Evolutionary conservation across 2,329 filamentous ascomycete genomes (phyloP).

Genomic region (Knufia fluminis): DNA sequence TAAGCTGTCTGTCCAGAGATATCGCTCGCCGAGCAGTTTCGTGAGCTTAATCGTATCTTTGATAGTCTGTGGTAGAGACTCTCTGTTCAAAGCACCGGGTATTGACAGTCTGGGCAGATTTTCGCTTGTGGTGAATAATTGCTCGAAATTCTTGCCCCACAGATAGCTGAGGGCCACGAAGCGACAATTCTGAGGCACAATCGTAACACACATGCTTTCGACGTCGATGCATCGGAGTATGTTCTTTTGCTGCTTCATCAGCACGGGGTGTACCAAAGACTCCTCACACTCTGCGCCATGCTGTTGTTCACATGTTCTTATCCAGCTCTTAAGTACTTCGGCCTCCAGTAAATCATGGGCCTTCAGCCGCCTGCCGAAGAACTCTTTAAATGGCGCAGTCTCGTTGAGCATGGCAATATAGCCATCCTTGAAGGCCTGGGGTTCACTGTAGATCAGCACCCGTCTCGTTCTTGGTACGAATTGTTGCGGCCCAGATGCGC

Average conservation of each 20-base stretch:
- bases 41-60: slow-evolving; percentile 23
- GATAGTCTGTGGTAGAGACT: slow-evolving; percentile 22
- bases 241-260: slow-evolving; percentile 16
- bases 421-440: slow-evolving; percentile 24
- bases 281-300: slow-evolving; percentile 22
- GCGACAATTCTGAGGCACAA: slow-evolving; percentile 16
- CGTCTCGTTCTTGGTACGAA: slow-evolving; percentile 18
- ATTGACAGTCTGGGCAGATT: slow-evolving; percentile 20
- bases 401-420: slow-evolving; percentile 24
- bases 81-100: slow-evolving; percentile 20
- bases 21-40: slow-evolving; percentile 21
- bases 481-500: slow-evolving; percentile 12
- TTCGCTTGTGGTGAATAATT: slow-evolving; percentile 21
- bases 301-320: slow-evolving; percentile 18
- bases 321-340: slow-evolving; percentile 17
- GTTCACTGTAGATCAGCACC: slow-evolving; percentile 22
- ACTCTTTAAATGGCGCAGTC: slow-evolving; percentile 19
- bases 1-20: slow-evolving; percentile 24
- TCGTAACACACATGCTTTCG: slow-evolving; percentile 20
- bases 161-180: slow-evolving; percentile 24
- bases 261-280: slow-evolving; percentile 20
- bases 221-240: slow-evolving; percentile 22
- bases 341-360: slow-evolving; percentile 20
- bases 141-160: slow-evolving; percentile 23
- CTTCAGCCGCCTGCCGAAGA: slow-evolving; percentile 19